These are phyloP conservation scores for Acrocalymma vagum DNA, from an alignment of 2,329 filamentous ascomycete species.

Conservation along the genomic window DNA sequence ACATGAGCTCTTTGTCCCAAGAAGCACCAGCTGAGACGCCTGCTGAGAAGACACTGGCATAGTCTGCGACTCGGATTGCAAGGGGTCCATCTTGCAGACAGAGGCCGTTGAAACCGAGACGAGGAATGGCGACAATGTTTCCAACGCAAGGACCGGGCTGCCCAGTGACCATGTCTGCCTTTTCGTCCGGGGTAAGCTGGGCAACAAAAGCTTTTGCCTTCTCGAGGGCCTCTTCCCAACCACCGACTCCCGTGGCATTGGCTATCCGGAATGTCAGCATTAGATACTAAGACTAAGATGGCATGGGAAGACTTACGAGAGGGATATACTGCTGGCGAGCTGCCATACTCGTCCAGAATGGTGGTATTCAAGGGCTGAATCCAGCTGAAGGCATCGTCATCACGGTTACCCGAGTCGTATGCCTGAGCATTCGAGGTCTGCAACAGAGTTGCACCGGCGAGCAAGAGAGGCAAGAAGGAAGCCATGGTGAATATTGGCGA, in stretches of 20 bases:
- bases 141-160: constrained; percentile 65
- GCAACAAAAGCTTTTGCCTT: constrained; percentile 42
- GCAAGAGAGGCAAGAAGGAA: constrained; percentile 31
- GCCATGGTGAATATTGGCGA: no score
- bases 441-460: constrained; percentile 31
- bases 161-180: constrained; percentile 45
- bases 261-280: constrained; percentile 50
- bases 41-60: constrained; percentile 50
- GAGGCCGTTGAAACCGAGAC: constrained; percentile 49
- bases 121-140: constrained; percentile 47
- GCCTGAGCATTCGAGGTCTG: constrained; percentile 32
- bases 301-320: constrained; percentile 28
- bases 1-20: constrained; percentile 51
- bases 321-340: constrained; percentile 37
- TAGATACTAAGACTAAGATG: background rate
- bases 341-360: constrained; percentile 37
- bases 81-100: constrained; percentile 52
- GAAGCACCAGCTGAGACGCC: constrained; percentile 43
- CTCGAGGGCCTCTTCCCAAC: constrained; percentile 41
- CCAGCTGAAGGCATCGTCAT: constrained; percentile 34
- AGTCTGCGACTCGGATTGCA: constrained; percentile 44
- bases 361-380: constrained; percentile 40
- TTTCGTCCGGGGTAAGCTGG: constrained; percentile 41
- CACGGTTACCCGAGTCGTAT: constrained; percentile 21
- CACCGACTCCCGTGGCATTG: constrained; percentile 37